Conservation (phyloP, 805 yeast genomes). For the Candida vartiovaarae region DNA sequence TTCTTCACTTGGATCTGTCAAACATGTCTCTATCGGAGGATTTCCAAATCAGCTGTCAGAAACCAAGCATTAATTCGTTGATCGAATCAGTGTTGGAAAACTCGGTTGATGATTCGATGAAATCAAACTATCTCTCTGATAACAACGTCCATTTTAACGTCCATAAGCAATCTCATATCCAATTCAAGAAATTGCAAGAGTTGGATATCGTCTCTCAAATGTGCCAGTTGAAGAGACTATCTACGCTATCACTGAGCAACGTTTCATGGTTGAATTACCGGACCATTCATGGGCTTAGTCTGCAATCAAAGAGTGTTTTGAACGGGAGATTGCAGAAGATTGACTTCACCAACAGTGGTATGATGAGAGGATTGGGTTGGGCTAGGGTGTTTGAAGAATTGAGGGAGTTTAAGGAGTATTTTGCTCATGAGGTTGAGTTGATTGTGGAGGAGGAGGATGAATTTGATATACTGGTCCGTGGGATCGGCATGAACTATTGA, state of each 20-base stretch:
- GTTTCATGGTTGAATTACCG: constrained; percentile 42
- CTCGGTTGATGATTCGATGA: background rate
- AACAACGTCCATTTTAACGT: constrained; percentile 18
- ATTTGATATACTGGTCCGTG: constrained; percentile 8
- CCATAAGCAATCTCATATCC: constrained; percentile 11
- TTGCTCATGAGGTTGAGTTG: constrained; percentile 13
- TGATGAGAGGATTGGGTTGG: constrained; percentile 43
- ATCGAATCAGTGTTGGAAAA: constrained; percentile 15
- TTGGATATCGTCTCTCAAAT: constrained; percentile 22
- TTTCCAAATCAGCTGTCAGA: constrained; percentile 38
- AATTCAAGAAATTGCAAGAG: constrained; percentile 16
- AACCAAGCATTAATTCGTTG: constrained; percentile 13
- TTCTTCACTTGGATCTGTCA: constrained; percentile 50
- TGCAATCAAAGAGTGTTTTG: constrained; percentile 15
- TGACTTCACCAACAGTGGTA: constrained; percentile 42
- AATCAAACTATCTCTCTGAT: constrained; percentile 15
- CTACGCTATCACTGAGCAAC: constrained; percentile 28
- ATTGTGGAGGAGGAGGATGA: constrained; percentile 1
- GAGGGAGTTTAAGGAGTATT: constrained; percentile 13
- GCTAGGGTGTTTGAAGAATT: constrained; percentile 20
- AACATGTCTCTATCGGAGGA: constrained; percentile 60
- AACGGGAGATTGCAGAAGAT: constrained; percentile 16
- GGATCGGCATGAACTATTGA: constrained; percentile 22
- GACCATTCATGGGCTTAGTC: constrained; percentile 25
- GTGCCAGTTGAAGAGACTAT: constrained; percentile 31